Conservation (phyloP, 2,329 filamentous ascomycete species). For the Monilinia fructicola region DNA sequence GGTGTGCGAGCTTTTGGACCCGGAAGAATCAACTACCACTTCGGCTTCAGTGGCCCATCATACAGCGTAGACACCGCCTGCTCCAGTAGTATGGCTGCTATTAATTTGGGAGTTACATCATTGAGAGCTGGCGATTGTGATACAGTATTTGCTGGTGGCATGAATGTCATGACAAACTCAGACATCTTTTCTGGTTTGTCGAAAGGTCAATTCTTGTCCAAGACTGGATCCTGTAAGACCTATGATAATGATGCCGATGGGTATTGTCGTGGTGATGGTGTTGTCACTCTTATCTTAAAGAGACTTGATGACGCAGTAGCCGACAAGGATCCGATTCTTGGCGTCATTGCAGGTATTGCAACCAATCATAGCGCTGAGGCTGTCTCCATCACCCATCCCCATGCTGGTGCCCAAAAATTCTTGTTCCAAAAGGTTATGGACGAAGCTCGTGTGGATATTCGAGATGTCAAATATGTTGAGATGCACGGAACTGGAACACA, state of each 20-base stretch:
- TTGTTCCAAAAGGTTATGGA: conserved; percentile 25
- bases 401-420: conserved; percentile 24
- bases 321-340: conserved; percentile 57
- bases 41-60: conserved; percentile 49
- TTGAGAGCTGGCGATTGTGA: conserved; percentile 48
- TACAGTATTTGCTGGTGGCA: conserved; percentile 45
- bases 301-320: conserved; percentile 41
- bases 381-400: conserved; percentile 22
- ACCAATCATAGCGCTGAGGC: conserved; percentile 37
- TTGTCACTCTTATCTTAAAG: conserved; percentile 58
- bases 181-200: conserved; percentile 29
- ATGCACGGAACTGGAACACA: conserved; percentile 27
- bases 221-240: conserved; percentile 44
- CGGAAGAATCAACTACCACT: conserved; percentile 43
- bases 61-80: conserved; percentile 61
- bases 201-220: conserved; percentile 47
- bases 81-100: conserved; percentile 54
- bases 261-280: conserved; percentile 39
- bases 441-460: conserved; percentile 21
- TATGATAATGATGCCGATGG: conserved; percentile 29
- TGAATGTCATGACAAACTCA: conserved; percentile 40
- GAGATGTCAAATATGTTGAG: conserved; percentile 26
- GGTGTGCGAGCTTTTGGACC: conserved; percentile 35
- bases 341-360: conserved; percentile 50
- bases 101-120: conserved; percentile 54